phyloP scores from a whole-genome alignment of 129 eudicot genomes.

The Tagetes erecta region DNA sequence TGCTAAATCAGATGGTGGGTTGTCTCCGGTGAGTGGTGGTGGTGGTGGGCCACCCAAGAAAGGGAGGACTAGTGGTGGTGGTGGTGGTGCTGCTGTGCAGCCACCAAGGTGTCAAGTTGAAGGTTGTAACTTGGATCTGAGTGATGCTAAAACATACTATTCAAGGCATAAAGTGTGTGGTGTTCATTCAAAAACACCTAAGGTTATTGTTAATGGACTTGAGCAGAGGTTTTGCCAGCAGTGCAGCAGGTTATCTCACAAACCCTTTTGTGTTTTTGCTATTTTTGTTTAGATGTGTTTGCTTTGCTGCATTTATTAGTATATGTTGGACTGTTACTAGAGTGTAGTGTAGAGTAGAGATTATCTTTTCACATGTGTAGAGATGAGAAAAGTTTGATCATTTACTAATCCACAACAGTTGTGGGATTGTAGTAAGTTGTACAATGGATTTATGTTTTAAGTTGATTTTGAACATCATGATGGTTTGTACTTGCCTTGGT shows the following conservation, averaged over 20 bases:
- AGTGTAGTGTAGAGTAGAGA: not conserved
- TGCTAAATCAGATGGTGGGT: slow-evolving; percentile 49
- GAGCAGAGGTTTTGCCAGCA: slow-evolving; percentile 96
- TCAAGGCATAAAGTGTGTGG: slow-evolving; percentile 93
- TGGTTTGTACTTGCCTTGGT: not conserved
- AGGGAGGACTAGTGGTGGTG: slow-evolving; percentile 60
- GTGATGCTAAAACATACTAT: slow-evolving; percentile 83
- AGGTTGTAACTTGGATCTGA: slow-evolving; percentile 93
- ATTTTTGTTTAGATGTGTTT: not conserved
- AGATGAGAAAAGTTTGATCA: slow-evolving; percentile 8
- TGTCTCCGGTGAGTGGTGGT: slow-evolving; percentile 38
- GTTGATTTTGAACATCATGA: not conserved
- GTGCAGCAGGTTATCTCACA: slow-evolving; percentile 83
- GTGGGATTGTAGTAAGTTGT: not conserved
- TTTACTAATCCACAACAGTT: not conserved
- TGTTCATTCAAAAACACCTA: slow-evolving; percentile 70
- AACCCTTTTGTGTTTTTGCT: not conserved
- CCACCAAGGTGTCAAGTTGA: slow-evolving; percentile 94
- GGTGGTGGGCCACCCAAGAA: slow-evolving; percentile 51
- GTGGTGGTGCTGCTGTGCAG: slow-evolving; percentile 36
- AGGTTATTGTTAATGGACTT: slow-evolving; percentile 80
- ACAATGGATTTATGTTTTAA: slow-evolving; percentile 3
- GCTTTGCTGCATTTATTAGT: not conserved
- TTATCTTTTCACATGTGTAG: not conserved
- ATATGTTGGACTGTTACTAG: not conserved